Evolutionary conservation across 2,329 filamentous ascomycete species (phyloP).

Genomic region (Diaporthe citri): DNA sequence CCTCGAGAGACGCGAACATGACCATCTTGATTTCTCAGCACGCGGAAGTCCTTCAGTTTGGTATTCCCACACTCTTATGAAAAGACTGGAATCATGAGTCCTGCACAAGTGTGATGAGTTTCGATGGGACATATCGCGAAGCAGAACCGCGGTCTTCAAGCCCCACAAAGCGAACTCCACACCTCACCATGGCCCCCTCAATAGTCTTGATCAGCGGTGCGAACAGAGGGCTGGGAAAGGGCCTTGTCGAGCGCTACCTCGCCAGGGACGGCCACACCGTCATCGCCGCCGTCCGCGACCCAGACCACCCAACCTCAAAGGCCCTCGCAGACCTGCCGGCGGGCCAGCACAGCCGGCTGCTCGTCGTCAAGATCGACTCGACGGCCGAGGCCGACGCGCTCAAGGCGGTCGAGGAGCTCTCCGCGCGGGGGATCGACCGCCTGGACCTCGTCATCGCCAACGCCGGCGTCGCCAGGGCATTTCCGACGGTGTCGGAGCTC

Average conservation of each 20-base stretch:
- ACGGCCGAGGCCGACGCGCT: conserved; percentile 49
- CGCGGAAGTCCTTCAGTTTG: background rate
- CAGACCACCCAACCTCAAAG: background rate
- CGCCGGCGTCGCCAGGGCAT: conserved; percentile 56
- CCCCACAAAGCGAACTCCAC: background rate
- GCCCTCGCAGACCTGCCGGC: conserved; percentile 34
- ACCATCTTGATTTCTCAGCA: conserved; percentile 4
- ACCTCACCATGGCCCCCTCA: conserved; percentile 21
- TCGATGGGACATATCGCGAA: background rate
- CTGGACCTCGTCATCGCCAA: conserved; percentile 67
- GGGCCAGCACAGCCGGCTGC: conserved; percentile 51
- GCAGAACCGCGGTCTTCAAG: background rate
- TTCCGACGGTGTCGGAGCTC: conserved; percentile 48
- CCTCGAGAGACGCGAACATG: background rate
- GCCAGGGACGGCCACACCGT: conserved; percentile 21
- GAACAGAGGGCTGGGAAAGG: conserved; percentile 47
- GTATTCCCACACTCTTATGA: background rate
- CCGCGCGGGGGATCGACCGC: conserved; percentile 51
- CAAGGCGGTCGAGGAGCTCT: conserved; percentile 49
- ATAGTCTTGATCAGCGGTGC: conserved; percentile 46
- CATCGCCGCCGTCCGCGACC: conserved; percentile 37
- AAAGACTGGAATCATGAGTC: background rate
- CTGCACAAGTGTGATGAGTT: background rate
- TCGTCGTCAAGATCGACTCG: conserved; percentile 59
- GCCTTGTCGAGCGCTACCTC: conserved; percentile 41